phyloP scores from a whole-genome alignment of 2,329 filamentous ascomycete species.

The Geosmithia morbida region DNA sequence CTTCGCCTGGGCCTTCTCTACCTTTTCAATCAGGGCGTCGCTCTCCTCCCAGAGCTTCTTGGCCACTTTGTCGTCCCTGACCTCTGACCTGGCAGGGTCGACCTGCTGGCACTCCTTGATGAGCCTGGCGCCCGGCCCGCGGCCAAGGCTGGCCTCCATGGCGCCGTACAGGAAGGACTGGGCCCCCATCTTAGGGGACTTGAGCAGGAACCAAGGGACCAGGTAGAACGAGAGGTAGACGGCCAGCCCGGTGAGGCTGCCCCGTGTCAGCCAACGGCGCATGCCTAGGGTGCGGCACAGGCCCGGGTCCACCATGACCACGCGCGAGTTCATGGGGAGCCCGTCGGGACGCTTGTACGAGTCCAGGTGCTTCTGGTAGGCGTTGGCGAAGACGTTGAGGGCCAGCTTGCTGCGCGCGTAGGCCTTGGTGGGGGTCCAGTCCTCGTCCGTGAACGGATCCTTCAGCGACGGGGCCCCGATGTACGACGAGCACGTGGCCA shows the following conservation, averaged over 20 bases:
- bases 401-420: constrained; percentile 62
- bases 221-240: constrained; percentile 68
- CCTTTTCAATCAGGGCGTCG: constrained; percentile 66
- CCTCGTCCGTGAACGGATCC: constrained; percentile 30
- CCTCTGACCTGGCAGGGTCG: constrained; percentile 55
- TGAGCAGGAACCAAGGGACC: constrained; percentile 76
- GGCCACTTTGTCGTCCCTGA: constrained; percentile 64
- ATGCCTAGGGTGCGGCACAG: constrained; percentile 75
- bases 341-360: constrained; percentile 73
- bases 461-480: constrained; percentile 58
- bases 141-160: constrained; percentile 62
- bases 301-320: constrained; percentile 80
- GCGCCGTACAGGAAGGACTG: constrained; percentile 76
- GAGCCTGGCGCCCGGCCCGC: constrained; percentile 51
- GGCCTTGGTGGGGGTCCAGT: constrained; percentile 40
- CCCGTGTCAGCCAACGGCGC: constrained; percentile 73
- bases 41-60: constrained; percentile 85
- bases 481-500: constrained; percentile 80
- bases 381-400: constrained; percentile 74
- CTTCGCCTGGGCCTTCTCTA: constrained; percentile 64
- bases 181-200: constrained; percentile 69
- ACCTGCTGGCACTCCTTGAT: constrained; percentile 83
- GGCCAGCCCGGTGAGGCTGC: constrained; percentile 65
- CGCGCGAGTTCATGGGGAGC: constrained; percentile 66
- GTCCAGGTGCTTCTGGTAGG: constrained; percentile 86